Evolutionary conservation across 2,329 filamentous ascomycete species (phyloP), one percentile per base, ranked within the genome.

Genomic region (Colletotrichum sp.): DNA sequence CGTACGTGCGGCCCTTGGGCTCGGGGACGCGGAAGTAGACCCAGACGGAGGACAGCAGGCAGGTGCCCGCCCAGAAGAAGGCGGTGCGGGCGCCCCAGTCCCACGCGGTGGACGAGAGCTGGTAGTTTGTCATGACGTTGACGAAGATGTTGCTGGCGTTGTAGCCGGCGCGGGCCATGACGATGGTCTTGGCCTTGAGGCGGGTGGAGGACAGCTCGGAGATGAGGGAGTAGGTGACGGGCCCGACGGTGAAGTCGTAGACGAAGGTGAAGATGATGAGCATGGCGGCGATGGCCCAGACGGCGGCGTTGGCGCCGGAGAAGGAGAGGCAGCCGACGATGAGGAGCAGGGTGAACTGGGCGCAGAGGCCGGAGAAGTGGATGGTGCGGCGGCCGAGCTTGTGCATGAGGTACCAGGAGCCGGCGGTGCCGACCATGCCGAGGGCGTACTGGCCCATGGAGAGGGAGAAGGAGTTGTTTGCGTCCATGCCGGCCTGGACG

Each of bases 201-300:
- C 90, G 86, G 1, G 88, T 88, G 0, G 89, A 90, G 0, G 89
- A 89, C 6, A 89, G 85, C 78, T 91, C 90, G 0, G 89, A 86
- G 13, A 90, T 79, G 32, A 91, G 82, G 1, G 86, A 86, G 80
- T 90, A 91, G 6, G 87, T 87, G 9, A 90, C 86, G 0, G 90
- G 90, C 0, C 90, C 91, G 15, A 91, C 86, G 2, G 89, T 88
- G 71, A 88, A 85, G 82, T 89, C 88, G 81, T 91, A 92, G 4
- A 88, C 82, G 69, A 90, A 88, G 0, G 88, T 89, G 78, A 88
- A 90, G 52, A 89, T 80, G 57, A 91, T 84, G 6, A 91, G 82
- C 79, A 91, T 80, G 76, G 85, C 78, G 34, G 86, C 86, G 59
- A 89, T 81, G 76, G 88, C 83, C 83, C 87, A 88, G 16, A 87